phyloP scores from a whole-genome alignment of 441 rosid species.

The Macaranga tanarius region DNA sequence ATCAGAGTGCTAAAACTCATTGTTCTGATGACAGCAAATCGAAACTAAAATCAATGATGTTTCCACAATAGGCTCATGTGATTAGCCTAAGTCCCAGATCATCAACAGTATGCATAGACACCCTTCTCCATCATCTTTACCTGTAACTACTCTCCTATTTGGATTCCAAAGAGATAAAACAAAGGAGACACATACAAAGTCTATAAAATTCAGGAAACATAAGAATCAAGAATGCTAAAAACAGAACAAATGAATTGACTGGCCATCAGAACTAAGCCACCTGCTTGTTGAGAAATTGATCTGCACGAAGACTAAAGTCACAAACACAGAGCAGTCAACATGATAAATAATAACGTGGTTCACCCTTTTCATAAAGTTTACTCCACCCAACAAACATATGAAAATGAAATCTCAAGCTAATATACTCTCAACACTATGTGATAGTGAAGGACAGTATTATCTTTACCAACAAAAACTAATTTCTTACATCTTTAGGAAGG shows the following conservation, averaged over 20 bases:
- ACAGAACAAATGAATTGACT: too few species aligned
- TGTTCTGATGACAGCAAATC: not conserved
- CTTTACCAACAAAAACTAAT: not conserved
- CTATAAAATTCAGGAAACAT: not conserved
- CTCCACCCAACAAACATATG: not conserved
- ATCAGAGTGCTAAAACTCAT: not conserved
- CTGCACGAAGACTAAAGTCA: not conserved
- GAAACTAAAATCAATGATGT: not conserved
- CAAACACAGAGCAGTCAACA: not conserved
- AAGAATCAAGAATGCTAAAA: not conserved
- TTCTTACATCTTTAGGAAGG: too few species aligned
- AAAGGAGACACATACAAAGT: not conserved
- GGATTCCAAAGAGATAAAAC: not conserved
- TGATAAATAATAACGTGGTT: not conserved
- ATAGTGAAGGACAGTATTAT: not conserved
- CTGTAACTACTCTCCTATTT: not conserved
- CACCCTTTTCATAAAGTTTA: not conserved
- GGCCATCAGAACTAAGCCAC: too few species aligned
- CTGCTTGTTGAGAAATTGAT: not conserved
- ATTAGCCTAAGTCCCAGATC: not conserved
- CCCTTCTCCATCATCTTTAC: not conserved
- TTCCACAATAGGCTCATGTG: not conserved
- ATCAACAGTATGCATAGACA: not conserved
- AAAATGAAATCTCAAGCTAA: not conserved
- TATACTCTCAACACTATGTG: not conserved